Conservation (phyloP, 306 rosid genomes). For the Abrus precatorius region DNA sequence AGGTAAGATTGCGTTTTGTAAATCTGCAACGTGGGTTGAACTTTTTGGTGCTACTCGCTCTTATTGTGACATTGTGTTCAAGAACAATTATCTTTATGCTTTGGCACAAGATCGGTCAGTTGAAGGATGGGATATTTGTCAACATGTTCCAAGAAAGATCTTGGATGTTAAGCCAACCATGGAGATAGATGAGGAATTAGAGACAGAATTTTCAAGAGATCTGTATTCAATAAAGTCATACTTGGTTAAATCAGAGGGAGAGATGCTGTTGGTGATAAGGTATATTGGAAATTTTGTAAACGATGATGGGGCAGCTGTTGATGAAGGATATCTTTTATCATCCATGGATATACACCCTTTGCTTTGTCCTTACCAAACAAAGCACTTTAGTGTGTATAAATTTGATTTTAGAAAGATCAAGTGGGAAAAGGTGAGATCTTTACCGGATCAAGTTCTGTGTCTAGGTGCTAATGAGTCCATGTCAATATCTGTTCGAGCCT, state of each 20-base stretch:
- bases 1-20: constrained; percentile 14
- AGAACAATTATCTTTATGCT: constrained; percentile 25
- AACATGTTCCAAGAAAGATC: neutral
- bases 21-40: neutral
- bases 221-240: constrained; percentile 8
- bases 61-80: constrained; percentile 40
- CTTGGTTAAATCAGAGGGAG: constrained; percentile 11
- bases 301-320: neutral
- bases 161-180: neutral
- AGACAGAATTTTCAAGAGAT: neutral
- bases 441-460: constrained; percentile 12
- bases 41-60: neutral
- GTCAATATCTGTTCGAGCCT: neutral
- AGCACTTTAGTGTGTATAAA: constrained; percentile 24
- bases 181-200: neutral
- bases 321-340: neutral
- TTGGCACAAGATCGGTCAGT: constrained; percentile 1
- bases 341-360: neutral
- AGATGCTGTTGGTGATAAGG: constrained; percentile 19
- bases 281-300: constrained; percentile 31
- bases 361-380: constrained; percentile 38
- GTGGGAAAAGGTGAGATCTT: constrained; percentile 20
- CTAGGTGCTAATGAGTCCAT: constrained; percentile 38
- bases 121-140: constrained; percentile 31
- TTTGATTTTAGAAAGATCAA: neutral